Base-by-base conservation (phyloP, 106 monocot genomes). In the Posidonia australis region DNA sequence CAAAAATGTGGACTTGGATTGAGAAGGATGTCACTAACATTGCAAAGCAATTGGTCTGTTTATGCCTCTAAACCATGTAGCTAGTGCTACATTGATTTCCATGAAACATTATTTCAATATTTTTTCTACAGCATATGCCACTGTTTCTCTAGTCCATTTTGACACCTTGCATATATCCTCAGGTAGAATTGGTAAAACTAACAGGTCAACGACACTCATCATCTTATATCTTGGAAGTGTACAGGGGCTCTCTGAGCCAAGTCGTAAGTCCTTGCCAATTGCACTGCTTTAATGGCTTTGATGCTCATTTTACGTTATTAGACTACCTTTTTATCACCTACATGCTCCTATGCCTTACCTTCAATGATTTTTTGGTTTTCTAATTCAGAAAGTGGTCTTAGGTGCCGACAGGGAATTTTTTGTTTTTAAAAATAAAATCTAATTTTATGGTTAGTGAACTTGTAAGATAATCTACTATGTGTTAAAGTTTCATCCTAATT, bases 211-310 rank as follows among this genome's bases (percentile, higher is more conserved):
- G 78, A 18, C 74, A 76, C 60, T 90, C 96, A 44, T 64, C 82
- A 17, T 66, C 87, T 54, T 87, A 98, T 68, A 72, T 87, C 65
- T 63, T 98, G 47, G 96, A 98, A 74, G 84, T 98, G 17, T 98
- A 82, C 67, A 82, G 77, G 64, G 96, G 96, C 48, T 98, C 96
- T 23, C 51, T 87, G 64, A 98, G 74, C 76, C 82, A 80, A 81
- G 83, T 69, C 77, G 96, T 98, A 90, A 54, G 78, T 68, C 48
- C 27, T 57, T 48, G 41, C 46, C 24, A 44, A 3, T 23, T 57
- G 25, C 25, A 57, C 13, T 28, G 6, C 24, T 57, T 27, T 27
- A 27, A 10, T 12, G 12, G 4, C 56, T 29, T 57, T 14, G 1
- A 27, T 27, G 25, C 25, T 27, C 56, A 41, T 24, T 0, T 13